Evolutionary conservation across 2,329 filamentous ascomycete genomes (phyloP).

Genomic region (Akanthomyces lecanii): DNA sequence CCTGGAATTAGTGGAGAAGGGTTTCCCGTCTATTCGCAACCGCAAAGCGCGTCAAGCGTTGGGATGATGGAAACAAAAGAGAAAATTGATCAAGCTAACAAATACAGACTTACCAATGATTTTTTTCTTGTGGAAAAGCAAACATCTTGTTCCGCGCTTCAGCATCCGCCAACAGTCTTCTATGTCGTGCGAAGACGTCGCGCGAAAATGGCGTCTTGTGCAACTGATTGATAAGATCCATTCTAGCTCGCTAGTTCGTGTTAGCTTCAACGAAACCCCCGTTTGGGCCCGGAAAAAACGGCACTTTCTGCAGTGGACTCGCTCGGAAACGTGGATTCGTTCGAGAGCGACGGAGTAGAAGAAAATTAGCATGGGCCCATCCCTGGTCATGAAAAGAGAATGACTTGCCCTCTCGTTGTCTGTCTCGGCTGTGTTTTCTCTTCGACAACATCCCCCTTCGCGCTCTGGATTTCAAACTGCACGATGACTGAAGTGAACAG

Average conservation of each 20-base stretch:
- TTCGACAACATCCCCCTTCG: no score
- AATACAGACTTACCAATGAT: no score
- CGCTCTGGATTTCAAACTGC: not conserved
- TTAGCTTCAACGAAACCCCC: not conserved
- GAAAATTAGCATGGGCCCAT: not conserved
- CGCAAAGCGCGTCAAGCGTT: not conserved
- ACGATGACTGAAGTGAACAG: not conserved
- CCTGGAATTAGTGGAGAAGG: not conserved
- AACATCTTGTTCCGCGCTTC: not conserved
- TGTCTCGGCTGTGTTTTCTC: not conserved
- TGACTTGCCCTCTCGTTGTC: not conserved
- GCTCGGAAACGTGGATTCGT: not conserved
- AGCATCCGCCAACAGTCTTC: not conserved
- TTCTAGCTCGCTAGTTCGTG: not conserved
- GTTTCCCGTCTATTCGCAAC: not conserved
- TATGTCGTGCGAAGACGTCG: not conserved
- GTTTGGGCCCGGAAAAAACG: slow-evolving; percentile 2
- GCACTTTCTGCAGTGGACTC: not conserved
- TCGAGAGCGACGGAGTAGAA: not conserved
- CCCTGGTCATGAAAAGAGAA: not conserved
- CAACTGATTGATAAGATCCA: slow-evolving; percentile 16
- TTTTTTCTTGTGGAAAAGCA: no score
- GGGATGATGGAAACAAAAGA: no score
- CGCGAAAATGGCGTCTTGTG: not conserved
- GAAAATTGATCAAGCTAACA: no score